phyloP scores from a whole-genome alignment of 108 stramenopile genomes.

The Cyclotella cryptica region DNA sequence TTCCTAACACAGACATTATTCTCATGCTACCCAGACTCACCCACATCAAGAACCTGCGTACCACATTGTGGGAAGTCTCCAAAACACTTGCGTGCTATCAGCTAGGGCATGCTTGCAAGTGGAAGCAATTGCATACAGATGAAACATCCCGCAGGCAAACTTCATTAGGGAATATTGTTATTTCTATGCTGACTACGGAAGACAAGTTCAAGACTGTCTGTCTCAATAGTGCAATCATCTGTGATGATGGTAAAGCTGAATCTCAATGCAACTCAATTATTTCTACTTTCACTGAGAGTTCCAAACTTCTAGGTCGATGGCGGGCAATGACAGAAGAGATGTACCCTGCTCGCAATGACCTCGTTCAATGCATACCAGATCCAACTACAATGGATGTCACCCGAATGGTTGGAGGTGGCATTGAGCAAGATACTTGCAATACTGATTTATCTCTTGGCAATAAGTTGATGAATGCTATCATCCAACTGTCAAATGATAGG shows the following conservation, averaged over 20 bases:
- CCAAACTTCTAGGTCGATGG: not conserved
- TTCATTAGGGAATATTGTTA: conserved; percentile 17
- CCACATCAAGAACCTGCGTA: conserved; percentile 19
- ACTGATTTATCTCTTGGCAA: conserved; percentile 13
- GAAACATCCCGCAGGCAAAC: conserved; percentile 19
- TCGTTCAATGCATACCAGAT: not conserved
- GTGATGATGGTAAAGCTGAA: not conserved
- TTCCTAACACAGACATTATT: not conserved
- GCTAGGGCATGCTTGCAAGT: conserved; percentile 3
- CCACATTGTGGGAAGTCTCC: not conserved
- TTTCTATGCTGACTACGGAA: not conserved
- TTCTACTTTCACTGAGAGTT: not conserved
- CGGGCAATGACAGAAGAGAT: not conserved
- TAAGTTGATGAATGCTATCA: not conserved
- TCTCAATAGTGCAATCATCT: not conserved
- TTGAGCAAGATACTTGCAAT: conserved; percentile 2
- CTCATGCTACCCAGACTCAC: conserved; percentile 13
- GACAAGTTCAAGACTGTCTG: not conserved
- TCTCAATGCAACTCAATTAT: not conserved
- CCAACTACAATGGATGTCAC: not conserved
- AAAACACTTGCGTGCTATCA: conserved; percentile 26
- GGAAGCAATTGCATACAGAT: conserved; percentile 32
- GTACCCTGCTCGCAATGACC: not conserved
- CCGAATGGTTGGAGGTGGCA: not conserved
- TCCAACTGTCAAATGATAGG: not conserved